Percentiles rank a stretch among this genome's conserved stretches.
These are phyloP conservation scores for Psilocybe mexicana DNA, from an alignment of 1,284 basidiomycete species.

Conservation along the genomic window DNA sequence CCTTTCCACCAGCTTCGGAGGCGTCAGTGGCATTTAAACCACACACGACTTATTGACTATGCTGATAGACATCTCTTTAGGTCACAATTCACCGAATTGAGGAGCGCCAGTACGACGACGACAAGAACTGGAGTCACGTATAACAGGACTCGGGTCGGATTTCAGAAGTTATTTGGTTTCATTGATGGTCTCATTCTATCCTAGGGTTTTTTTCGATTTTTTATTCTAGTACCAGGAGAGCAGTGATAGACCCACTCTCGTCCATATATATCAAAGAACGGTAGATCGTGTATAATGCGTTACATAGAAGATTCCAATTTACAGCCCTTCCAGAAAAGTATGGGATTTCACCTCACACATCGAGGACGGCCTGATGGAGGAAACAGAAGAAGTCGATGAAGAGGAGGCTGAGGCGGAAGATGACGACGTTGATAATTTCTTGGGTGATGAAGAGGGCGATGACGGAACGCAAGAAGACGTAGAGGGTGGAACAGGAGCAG, in stretches of 20 bases:
- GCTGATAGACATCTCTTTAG: neutral
- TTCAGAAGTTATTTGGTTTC: neutral
- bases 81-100: slow-evolving; percentile 6
- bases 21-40: neutral
- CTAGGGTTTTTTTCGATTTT: neutral
- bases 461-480: slow-evolving; percentile 21
- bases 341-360: no score
- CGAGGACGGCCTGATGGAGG: neutral
- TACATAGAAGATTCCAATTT: no score
- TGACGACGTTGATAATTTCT: slow-evolving; percentile 7
- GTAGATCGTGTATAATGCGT: no score
- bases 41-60: neutral
- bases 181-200: neutral
- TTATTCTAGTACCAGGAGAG: no score
- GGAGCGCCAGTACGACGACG: slow-evolving; percentile 1
- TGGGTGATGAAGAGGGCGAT: slow-evolving; percentile 17
- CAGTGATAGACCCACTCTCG: no score
- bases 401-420: slow-evolving; percentile 19
- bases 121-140: slow-evolving; percentile 2
- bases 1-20: neutral
- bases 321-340: no score
- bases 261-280: no score
- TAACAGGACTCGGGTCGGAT: neutral
- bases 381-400: slow-evolving; percentile 11
- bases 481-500: neutral